A percentile compares a stretch with the other conserved stretches of the same genome.
Evolutionary conservation across 345 rosid genomes (phyloP).

Genomic region (Populus ilicifolia): DNA sequence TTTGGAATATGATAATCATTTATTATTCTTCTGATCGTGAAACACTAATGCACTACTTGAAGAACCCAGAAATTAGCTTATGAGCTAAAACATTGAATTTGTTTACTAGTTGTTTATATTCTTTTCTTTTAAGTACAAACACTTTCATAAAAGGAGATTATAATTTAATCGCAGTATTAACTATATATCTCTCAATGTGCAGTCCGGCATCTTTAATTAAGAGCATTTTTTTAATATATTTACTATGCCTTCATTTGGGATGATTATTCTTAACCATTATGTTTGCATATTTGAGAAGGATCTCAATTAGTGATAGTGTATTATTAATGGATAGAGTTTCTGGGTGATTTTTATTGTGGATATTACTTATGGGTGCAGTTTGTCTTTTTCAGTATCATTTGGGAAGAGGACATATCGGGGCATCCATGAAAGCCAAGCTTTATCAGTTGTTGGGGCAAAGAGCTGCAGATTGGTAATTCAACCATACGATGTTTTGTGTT

Average conservation of each 20-base stretch:
- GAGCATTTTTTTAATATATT: too few species aligned
- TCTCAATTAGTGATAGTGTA: neutral
- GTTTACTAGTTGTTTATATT: too few species aligned
- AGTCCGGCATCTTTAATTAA: too few species aligned
- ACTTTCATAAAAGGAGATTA: too few species aligned
- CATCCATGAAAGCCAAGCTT: slow-evolving; percentile 65
- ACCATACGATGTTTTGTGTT: slow-evolving; percentile 12
- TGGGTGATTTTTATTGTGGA: neutral
- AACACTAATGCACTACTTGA: too few species aligned
- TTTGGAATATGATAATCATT: neutral
- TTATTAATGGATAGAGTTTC: too few species aligned
- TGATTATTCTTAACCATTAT: neutral
- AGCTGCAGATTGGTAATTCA: slow-evolving; percentile 69
- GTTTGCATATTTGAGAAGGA: neutral
- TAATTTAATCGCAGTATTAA: neutral
- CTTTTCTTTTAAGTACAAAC: too few species aligned
- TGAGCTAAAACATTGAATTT: too few species aligned
- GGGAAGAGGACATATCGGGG: slow-evolving; percentile 86
- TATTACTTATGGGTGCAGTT: slow-evolving; percentile 8
- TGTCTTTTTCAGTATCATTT: slow-evolving; percentile 59
- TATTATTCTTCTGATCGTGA: too few species aligned
- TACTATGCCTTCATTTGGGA: neutral
- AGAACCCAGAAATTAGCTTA: too few species aligned
- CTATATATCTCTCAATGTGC: too few species aligned
- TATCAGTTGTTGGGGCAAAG: slow-evolving; percentile 72